A percentile compares a stretch with the other conserved stretches of the same genome.
Conservation (phyloP, 192 early-diverging fungal genomes). For the Backusella morwellensis region DNA sequence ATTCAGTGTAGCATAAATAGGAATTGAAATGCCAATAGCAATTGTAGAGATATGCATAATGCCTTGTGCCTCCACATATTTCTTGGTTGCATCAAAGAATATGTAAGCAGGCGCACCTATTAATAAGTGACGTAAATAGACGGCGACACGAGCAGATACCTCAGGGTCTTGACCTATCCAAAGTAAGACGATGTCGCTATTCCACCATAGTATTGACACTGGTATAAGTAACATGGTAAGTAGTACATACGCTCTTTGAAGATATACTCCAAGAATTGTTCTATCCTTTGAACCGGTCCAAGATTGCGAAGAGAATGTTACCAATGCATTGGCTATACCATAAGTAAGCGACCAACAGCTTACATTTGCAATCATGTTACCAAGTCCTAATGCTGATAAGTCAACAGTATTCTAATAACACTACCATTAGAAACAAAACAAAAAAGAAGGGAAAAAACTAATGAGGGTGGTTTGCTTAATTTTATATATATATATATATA, state of each 20-base stretch:
- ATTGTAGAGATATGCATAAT: slow-evolving; percentile 82
- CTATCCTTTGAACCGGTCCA: slow-evolving; percentile 65
- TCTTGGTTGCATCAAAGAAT: slow-evolving; percentile 80
- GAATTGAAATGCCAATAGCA: slow-evolving; percentile 65
- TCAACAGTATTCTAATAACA: slow-evolving; percentile 43
- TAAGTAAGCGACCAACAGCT: slow-evolving; percentile 62
- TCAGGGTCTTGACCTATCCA: slow-evolving; percentile 70
- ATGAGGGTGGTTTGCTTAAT: too few relatives aligned
- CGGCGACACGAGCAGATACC: slow-evolving; percentile 58
- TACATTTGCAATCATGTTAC: slow-evolving; percentile 69
- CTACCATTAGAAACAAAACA: neutral
- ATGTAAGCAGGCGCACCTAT: slow-evolving; percentile 74
- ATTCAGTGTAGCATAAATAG: slow-evolving; percentile 73
- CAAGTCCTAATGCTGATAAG: slow-evolving; percentile 68
- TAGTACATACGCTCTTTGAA: slow-evolving; percentile 84
- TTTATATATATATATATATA: slow-evolving; percentile 6
- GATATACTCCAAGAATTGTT: slow-evolving; percentile 64
- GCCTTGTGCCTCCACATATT: slow-evolving; percentile 87
- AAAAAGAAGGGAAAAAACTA: too few relatives aligned
- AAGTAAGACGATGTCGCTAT: slow-evolving; percentile 65
- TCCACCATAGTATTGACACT: slow-evolving; percentile 67
- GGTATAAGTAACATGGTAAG: slow-evolving; percentile 66
- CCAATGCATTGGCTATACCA: slow-evolving; percentile 68
- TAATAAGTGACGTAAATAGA: slow-evolving; percentile 65
- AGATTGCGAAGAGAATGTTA: slow-evolving; percentile 72